Evolutionary conservation across 768 basidiomycete species (phyloP), one percentile per base, ranked within the genome.

Genomic region (Pulveroboletus frians): DNA sequence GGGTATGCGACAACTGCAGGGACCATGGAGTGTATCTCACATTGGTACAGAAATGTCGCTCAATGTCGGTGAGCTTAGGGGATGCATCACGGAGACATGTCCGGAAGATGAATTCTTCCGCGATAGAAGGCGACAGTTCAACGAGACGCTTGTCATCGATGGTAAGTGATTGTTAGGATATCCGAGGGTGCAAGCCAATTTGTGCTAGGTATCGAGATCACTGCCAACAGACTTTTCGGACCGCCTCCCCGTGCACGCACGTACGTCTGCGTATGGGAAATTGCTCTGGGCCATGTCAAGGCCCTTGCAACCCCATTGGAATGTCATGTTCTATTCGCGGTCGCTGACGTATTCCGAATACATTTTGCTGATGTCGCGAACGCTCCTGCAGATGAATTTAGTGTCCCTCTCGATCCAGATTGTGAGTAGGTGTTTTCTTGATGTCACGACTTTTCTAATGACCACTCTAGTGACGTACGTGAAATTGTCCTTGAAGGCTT

Each of bases 181-280:
- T 18, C 9, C 17, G 23, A 41, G 37, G 40, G 43, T 31, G 37
- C 26, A 29, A 46, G 23, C 43, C 13, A 34, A 58, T 41, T 6
- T 40, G 36, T 49, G 10, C 20, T 21, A 88, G 90, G 87, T 10
- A 65, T 94, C 55, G 79, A 89, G 52, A 79, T 98, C 41, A 80
- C 81, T 13, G 85, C 89, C 2, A 80, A 96, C 62, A 81, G 94
- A 21, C 71, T 98, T 10, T 95, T 96, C 61, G 95, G 95, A 8
- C 89, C 90, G 11, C 81, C 83, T 50, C 95, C 95, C 7, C 78
- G 80, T 3, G 88, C 88, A 0, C 69, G 87, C 2, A 84, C 92
- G 1, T 98, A 98, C 60, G 72, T 95, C 5, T 97, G 94, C 62
- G 78, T 96, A 13, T 98, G 95, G 95, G 92, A 95, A 60, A 78